These are phyloP conservation scores for Fallopia convolvulus DNA, from an alignment of 148 eudicot genomes.

Conservation along the genomic window DNA sequence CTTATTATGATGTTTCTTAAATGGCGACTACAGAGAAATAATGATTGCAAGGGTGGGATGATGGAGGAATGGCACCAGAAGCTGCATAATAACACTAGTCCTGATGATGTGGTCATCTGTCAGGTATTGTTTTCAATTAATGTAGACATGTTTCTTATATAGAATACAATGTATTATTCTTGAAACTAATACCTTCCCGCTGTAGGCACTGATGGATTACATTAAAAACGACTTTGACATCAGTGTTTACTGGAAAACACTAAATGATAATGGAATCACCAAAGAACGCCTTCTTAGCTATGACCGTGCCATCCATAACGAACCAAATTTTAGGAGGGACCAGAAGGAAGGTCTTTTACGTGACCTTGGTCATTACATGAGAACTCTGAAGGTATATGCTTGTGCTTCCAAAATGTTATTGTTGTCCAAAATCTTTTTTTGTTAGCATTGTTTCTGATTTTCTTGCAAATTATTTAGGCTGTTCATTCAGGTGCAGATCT, in stretches of 20 bases:
- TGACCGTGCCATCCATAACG: constrained; percentile 90
- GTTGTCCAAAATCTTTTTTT: neutral
- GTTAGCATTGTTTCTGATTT: neutral
- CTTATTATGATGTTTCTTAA: neutral
- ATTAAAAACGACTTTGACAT: constrained; percentile 79
- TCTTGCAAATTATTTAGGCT: constrained; percentile 46
- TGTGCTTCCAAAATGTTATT: neutral
- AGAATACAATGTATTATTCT: neutral
- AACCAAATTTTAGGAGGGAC: constrained; percentile 72
- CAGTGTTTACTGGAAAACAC: constrained; percentile 84
- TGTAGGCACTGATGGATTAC: constrained; percentile 83
- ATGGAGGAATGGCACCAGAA: constrained; percentile 99
- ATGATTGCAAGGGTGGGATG: constrained; percentile 90
- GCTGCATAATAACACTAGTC: constrained; percentile 96
- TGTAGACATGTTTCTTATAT: neutral
- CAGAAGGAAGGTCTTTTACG: constrained; percentile 95
- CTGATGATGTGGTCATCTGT: constrained; percentile 95
- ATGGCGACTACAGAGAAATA: constrained; percentile 60
- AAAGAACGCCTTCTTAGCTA: constrained; percentile 96
- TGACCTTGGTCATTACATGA: constrained; percentile 89
- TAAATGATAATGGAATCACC: constrained; percentile 87
- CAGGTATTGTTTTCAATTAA: constrained; percentile 42
- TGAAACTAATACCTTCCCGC: neutral
- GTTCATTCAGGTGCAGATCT: constrained; percentile 99
- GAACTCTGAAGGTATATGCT: constrained; percentile 76